Percentiles rank a stretch among this genome's conserved stretches.
These are phyloP conservation scores for Beauveria bassiana DNA, from an alignment of 2,329 filamentous ascomycete genomes.

Conservation along the genomic window DNA sequence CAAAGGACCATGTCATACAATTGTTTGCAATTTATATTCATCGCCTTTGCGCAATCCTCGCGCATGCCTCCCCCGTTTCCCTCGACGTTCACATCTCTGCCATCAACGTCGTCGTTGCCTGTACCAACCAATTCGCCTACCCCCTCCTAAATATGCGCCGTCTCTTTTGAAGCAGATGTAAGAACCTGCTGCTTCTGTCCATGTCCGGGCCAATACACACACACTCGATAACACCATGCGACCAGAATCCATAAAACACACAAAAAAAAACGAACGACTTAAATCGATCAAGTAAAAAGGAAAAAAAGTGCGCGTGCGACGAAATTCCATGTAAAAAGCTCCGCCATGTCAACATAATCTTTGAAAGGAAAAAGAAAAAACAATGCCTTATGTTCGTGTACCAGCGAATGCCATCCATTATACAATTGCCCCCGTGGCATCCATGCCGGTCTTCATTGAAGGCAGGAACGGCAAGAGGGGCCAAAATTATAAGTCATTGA, in stretches of 20 bases:
- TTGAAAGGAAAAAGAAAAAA: background rate
- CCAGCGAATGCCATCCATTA: constrained; percentile 2
- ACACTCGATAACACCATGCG: constrained; percentile 3
- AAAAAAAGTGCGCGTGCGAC: background rate
- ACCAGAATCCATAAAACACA: background rate
- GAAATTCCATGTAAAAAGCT: background rate
- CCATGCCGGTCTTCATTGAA: background rate
- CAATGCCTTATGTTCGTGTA: background rate
- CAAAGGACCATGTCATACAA: background rate
- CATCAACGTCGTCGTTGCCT: background rate
- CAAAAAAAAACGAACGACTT: background rate
- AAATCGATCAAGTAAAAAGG: background rate
- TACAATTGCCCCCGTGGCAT: background rate
- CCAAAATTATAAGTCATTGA: constrained; percentile 5
- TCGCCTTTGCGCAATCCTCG: constrained; percentile 4
- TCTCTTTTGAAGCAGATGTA: background rate
- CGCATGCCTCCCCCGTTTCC: background rate
- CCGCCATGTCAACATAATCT: background rate
- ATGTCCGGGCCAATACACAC: background rate
- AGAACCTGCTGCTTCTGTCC: background rate
- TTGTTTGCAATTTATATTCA: constrained; percentile 6
- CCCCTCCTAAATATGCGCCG: background rate
- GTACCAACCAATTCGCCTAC: no score
- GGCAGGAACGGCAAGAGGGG: background rate
- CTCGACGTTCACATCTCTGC: background rate